phyloP scores from a whole-genome alignment of 768 basidiomycete genomes.

The Termitomyces sp. region DNA sequence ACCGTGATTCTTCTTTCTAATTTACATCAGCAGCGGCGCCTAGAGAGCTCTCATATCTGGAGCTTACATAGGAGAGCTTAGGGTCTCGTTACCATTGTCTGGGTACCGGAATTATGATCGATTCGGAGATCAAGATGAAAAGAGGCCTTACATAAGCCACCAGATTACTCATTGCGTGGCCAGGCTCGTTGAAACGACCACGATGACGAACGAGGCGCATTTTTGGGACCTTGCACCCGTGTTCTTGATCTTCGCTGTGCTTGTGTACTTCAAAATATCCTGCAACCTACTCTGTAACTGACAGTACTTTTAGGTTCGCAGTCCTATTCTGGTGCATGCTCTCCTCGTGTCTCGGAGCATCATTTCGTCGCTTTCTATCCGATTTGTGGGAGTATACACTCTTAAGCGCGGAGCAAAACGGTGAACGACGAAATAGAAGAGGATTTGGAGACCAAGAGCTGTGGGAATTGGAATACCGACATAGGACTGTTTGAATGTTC shows the following conservation, averaged over 20 bases:
- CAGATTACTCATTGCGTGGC: too few relatives aligned
- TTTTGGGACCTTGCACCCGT: conserved; percentile 35
- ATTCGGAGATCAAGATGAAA: background rate
- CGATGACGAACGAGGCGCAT: conserved; percentile 13
- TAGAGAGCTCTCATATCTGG: background rate
- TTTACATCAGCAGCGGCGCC: background rate
- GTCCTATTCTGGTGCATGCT: conserved; percentile 63
- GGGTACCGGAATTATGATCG: background rate
- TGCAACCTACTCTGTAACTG: conserved; percentile 4
- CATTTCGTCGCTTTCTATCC: conserved; percentile 40
- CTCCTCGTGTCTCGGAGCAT: conserved; percentile 61
- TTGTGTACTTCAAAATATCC: conserved; percentile 32
- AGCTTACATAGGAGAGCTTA: too few relatives aligned
- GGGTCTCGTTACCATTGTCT: background rate
- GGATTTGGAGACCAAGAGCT: conserved; percentile 45
- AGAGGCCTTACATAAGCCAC: background rate
- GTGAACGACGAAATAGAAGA: conserved; percentile 27
- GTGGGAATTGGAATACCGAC: conserved; percentile 55
- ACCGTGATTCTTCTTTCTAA: background rate
- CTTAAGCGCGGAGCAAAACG: conserved; percentile 33
- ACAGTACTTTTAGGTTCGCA: conserved; percentile 32
- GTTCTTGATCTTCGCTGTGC: conserved; percentile 41
- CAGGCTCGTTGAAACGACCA: too few relatives aligned
- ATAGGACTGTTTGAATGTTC: conserved; percentile 19
- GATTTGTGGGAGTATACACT: conserved; percentile 46